These are phyloP conservation scores for Dactylonectria estremocensis DNA, from an alignment of 2,329 filamentous ascomycete genomes.

Conservation along the genomic window DNA sequence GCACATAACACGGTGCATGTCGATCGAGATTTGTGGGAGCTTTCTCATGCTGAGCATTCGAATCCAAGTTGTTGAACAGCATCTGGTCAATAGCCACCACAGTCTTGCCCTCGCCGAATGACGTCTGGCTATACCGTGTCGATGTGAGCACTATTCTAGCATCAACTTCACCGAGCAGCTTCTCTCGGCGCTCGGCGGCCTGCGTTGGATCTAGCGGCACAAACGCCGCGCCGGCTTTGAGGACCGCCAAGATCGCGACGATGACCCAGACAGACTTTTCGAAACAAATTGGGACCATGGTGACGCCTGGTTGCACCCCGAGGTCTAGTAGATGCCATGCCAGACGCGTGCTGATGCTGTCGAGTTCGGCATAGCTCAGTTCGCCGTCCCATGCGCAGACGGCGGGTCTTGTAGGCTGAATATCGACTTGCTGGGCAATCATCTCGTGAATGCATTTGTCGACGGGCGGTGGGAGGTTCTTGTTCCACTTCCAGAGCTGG, in stretches of 20 bases:
- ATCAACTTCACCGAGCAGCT: slow-evolving; percentile 10
- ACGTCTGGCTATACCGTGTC: no score
- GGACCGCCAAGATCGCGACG: slow-evolving; percentile 70
- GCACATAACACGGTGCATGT: slow-evolving; percentile 33
- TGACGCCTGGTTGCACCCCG: slow-evolving; percentile 63
- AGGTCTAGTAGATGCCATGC: slow-evolving; percentile 60
- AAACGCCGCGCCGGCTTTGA: slow-evolving; percentile 67
- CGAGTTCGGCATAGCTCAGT: slow-evolving; percentile 31
- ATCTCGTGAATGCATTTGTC: slow-evolving; percentile 29
- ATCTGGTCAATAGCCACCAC: not conserved
- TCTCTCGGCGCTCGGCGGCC: slow-evolving; percentile 15
- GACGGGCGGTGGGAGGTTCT: slow-evolving; percentile 4
- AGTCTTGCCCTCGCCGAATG: not conserved
- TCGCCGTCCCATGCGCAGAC: slow-evolving; percentile 26
- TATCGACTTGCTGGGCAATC: slow-evolving; percentile 18
- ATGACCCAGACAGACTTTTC: slow-evolving; percentile 73
- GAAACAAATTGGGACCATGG: slow-evolving; percentile 73
- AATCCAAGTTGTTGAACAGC: no score
- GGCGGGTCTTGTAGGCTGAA: slow-evolving; percentile 22
- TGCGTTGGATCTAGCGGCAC: slow-evolving; percentile 58
- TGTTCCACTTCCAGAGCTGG: slow-evolving; percentile 24
- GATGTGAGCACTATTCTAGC: slow-evolving; percentile 17
- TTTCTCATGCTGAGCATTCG: no score
- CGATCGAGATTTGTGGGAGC: no score
- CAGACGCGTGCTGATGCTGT: slow-evolving; percentile 51